These are phyloP conservation scores for Eurotiales sp. DNA, from an alignment of 2,329 filamentous ascomycete genomes.

Conservation along the genomic window DNA sequence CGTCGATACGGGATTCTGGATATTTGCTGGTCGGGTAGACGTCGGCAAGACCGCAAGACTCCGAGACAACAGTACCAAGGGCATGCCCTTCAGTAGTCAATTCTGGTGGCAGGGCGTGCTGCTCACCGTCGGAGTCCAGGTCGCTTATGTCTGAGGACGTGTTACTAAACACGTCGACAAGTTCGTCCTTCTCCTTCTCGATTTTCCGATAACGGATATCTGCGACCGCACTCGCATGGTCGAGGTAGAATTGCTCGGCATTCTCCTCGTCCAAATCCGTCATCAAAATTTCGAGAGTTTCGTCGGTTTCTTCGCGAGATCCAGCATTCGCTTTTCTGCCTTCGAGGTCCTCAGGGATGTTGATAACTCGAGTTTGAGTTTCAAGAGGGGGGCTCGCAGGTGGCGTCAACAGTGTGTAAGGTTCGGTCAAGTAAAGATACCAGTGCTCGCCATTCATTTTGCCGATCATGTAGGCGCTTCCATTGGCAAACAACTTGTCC, in stretches of 20 bases:
- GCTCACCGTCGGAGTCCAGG: slow-evolving; percentile 48
- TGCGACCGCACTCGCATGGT: slow-evolving; percentile 85
- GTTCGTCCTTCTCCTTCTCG: slow-evolving; percentile 58
- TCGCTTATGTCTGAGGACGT: slow-evolving; percentile 61
- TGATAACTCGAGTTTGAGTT: slow-evolving; percentile 58
- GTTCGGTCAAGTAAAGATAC: slow-evolving; percentile 95
- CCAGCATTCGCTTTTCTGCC: slow-evolving; percentile 16
- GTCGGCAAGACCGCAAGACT: slow-evolving; percentile 80
- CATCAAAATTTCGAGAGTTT: slow-evolving; percentile 63
- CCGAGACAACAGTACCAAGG: slow-evolving; percentile 86
- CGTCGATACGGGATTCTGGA: slow-evolving; percentile 88
- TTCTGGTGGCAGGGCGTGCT: slow-evolving; percentile 60
- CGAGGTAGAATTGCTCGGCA: slow-evolving; percentile 66
- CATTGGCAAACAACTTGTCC: slow-evolving; percentile 84
- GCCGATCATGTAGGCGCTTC: slow-evolving; percentile 98
- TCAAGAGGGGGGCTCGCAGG: slow-evolving; percentile 66
- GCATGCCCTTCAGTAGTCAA: slow-evolving; percentile 91
- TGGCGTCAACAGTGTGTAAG: slow-evolving; percentile 73
- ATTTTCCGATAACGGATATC: slow-evolving; percentile 73
- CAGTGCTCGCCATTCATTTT: slow-evolving; percentile 99
- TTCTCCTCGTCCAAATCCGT: slow-evolving; percentile 65
- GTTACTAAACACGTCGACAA: slow-evolving; percentile 74
- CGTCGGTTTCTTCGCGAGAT: slow-evolving; percentile 39
- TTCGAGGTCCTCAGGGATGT: slow-evolving; percentile 44
- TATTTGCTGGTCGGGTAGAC: slow-evolving; percentile 85